These are phyloP conservation scores for Aspergillus indologenus DNA, from an alignment of 495 filamentous ascomycete genomes.

Conservation along the genomic window DNA sequence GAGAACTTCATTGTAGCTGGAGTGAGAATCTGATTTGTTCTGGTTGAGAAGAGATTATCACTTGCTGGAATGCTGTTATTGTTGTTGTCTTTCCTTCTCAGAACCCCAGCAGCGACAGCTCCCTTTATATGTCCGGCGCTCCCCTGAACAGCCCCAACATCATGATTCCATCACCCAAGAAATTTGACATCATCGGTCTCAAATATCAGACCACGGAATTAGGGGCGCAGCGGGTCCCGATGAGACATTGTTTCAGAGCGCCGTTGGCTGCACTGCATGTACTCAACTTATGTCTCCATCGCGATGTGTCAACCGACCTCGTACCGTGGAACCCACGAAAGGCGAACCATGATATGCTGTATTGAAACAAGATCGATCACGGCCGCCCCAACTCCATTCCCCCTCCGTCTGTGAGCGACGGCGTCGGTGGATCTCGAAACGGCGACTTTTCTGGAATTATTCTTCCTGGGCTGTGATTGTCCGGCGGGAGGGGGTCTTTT, in stretches of 20 bases:
- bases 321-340: background rate
- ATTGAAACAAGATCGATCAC: background rate
- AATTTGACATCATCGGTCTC: background rate
- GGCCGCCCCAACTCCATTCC: background rate
- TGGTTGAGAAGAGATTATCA: no score
- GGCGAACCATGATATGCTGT: background rate
- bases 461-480: background rate
- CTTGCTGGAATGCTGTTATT: background rate
- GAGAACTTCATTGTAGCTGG: slow-evolving; percentile 32
- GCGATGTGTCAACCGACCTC: background rate
- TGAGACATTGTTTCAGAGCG: background rate
- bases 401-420: background rate
- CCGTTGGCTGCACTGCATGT: background rate
- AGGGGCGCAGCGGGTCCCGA: background rate
- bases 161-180: background rate
- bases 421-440: background rate
- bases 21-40: no score
- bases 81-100: background rate
- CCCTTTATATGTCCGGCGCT: background rate
- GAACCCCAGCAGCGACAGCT: background rate
- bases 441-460: background rate
- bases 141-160: background rate
- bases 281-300: no score
- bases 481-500: background rate
- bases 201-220: background rate